These are phyloP conservation scores for Cytospora leucostoma DNA, from an alignment of 2,329 filamentous ascomycete species.

Conservation along the genomic window DNA sequence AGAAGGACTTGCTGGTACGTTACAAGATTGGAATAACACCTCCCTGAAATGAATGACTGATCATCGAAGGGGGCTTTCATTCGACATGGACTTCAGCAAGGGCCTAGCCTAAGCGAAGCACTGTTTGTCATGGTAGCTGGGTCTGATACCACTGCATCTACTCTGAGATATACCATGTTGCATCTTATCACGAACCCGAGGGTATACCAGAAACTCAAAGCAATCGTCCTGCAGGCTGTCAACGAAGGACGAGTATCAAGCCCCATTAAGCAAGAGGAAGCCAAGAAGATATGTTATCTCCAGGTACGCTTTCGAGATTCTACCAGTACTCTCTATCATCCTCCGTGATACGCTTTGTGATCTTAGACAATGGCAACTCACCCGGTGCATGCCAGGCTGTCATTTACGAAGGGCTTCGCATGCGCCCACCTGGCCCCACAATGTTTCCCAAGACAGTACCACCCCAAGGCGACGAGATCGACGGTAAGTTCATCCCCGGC, in stretches of 20 bases:
- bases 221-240: slow-evolving; percentile 18
- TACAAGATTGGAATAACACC: fast-evolving
- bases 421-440: slow-evolving; percentile 8
- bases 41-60: not conserved
- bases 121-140: slow-evolving; percentile 43
- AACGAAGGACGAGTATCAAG: not conserved
- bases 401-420: slow-evolving; percentile 20
- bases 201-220: slow-evolving; percentile 23
- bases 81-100: slow-evolving; percentile 24
- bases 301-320: not conserved
- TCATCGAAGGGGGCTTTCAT: slow-evolving; percentile 8
- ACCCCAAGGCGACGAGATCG: slow-evolving; percentile 34
- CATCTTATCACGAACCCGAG: slow-evolving; percentile 26
- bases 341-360: not conserved
- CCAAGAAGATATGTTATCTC: slow-evolving; percentile 8
- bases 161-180: slow-evolving; percentile 44
- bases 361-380: not conserved
- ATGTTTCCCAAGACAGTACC: slow-evolving; percentile 33
- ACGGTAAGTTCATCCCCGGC: slow-evolving; percentile 36
- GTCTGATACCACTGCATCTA: slow-evolving; percentile 52
- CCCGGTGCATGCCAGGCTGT: slow-evolving; percentile 1
- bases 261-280: slow-evolving; percentile 15
- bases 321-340: not conserved
- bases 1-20: slow-evolving; percentile 49
- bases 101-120: slow-evolving; percentile 48